Conservation (phyloP, 1,284 basidiomycete species). For the Fomitopsis schrenkii region DNA sequence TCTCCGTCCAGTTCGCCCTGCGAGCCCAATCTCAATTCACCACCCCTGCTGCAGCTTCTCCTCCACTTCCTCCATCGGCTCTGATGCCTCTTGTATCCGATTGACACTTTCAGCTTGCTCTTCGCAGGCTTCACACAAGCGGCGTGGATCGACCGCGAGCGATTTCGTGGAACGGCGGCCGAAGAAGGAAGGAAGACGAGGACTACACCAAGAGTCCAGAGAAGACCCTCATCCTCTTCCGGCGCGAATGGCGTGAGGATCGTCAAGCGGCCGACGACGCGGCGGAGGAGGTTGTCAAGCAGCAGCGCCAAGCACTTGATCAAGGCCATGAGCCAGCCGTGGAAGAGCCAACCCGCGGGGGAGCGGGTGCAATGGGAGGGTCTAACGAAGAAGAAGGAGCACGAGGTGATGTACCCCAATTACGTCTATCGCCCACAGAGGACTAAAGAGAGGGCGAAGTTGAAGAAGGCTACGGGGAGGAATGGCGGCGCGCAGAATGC, state of each 20-base stretch:
- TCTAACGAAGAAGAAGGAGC: slow-evolving; percentile 53
- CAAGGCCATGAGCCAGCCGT: slow-evolving; percentile 74
- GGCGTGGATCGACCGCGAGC: slow-evolving; percentile 55
- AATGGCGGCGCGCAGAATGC: slow-evolving; percentile 40
- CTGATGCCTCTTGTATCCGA: slow-evolving; percentile 35
- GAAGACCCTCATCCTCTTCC: slow-evolving; percentile 79
- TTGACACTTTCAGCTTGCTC: slow-evolving; percentile 31
- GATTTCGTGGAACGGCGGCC: slow-evolving; percentile 65
- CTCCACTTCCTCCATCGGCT: slow-evolving; percentile 47
- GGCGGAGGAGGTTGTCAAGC: slow-evolving; percentile 39
- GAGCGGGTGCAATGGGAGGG: slow-evolving; percentile 65
- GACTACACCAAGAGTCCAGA: slow-evolving; percentile 79
- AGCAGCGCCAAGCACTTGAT: slow-evolving; percentile 59
- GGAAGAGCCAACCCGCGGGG: slow-evolving; percentile 57
- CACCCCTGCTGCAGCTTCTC: slow-evolving; percentile 32
- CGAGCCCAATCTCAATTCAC: slow-evolving; percentile 58
- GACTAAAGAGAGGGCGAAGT: slow-evolving; percentile 52
- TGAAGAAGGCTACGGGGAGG: slow-evolving; percentile 39
- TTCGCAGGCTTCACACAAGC: slow-evolving; percentile 42
- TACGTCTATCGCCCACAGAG: slow-evolving; percentile 76
- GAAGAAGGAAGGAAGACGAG: slow-evolving; percentile 72
- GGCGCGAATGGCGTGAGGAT: slow-evolving; percentile 70
- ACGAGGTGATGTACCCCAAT: slow-evolving; percentile 62
- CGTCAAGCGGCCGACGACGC: slow-evolving; percentile 42
- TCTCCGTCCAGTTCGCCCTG: slow-evolving; percentile 65